Evolutionary conservation across 805 yeast species (phyloP).

Genomic region (Metschnikowia dekortorum): DNA sequence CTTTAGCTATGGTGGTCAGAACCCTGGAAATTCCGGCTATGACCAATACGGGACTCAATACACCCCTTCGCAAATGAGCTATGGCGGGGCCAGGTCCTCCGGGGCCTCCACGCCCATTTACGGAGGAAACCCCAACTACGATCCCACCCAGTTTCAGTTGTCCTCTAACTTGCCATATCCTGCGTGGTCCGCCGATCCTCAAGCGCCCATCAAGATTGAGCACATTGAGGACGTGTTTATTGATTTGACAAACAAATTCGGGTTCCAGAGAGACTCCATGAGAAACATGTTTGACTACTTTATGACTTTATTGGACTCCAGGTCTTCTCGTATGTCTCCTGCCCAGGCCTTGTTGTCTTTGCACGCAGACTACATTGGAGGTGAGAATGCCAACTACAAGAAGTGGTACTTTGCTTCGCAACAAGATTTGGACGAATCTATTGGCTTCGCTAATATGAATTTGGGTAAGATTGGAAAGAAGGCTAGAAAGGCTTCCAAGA

Average conservation of each 20-base stretch:
- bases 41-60: constrained; percentile 67
- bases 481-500: constrained; percentile 76
- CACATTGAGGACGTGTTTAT: constrained; percentile 85
- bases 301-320: constrained; percentile 77
- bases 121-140: constrained; percentile 55
- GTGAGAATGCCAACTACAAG: constrained; percentile 78
- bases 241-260: constrained; percentile 77
- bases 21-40: constrained; percentile 61
- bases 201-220: constrained; percentile 75
- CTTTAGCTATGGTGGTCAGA: constrained; percentile 52
- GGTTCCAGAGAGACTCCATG: constrained; percentile 91
- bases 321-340: constrained; percentile 86
- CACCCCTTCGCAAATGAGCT: constrained; percentile 84
- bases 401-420: constrained; percentile 90
- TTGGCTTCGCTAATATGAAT: constrained; percentile 79
- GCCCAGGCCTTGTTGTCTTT: constrained; percentile 77
- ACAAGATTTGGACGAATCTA: constrained; percentile 77
- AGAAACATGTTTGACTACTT: constrained; percentile 87
- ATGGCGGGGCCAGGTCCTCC: constrained; percentile 75
- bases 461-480: constrained; percentile 72
- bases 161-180: constrained; percentile 93
- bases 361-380: constrained; percentile 87
- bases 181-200: constrained; percentile 97
- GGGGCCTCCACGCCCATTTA: constrained; percentile 95
- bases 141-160: constrained; percentile 61